These are phyloP conservation scores for Leccinum fibrillosum DNA, from an alignment of 768 basidiomycete species.

Conservation along the genomic window DNA sequence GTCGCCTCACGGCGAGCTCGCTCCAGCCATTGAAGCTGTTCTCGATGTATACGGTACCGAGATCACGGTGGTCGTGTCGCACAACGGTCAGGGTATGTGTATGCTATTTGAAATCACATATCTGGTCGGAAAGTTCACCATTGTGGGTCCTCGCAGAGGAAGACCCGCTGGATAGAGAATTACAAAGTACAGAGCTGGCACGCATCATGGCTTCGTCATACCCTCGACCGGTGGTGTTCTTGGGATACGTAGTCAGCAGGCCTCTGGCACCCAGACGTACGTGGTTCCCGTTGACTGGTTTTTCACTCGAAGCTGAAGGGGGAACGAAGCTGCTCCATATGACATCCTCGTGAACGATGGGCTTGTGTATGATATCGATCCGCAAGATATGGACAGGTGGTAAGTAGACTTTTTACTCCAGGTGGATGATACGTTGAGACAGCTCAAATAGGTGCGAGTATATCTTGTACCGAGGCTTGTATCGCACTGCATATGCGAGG, in stretches of 20 bases:
- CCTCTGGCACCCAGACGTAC: constrained; percentile 62
- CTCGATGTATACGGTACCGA: constrained; percentile 75
- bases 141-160: constrained; percentile 53
- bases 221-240: constrained; percentile 72
- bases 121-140: not conserved
- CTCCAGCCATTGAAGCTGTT: constrained; percentile 85
- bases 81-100: constrained; percentile 83
- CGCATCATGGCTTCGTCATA: constrained; percentile 70
- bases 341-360: constrained; percentile 77
- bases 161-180: constrained; percentile 81
- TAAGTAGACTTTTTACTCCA: constrained; percentile 24
- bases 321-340: constrained; percentile 63
- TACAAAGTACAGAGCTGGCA: constrained; percentile 79
- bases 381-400: constrained; percentile 71
- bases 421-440: not conserved
- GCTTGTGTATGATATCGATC: constrained; percentile 73
- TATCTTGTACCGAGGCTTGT: constrained; percentile 78
- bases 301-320: constrained; percentile 8
- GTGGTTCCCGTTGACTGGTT: constrained; percentile 24
- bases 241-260: constrained; percentile 77
- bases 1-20: constrained; percentile 82
- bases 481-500: constrained; percentile 79
- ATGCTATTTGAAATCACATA: not conserved
- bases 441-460: constrained; percentile 73
- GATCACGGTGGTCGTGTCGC: constrained; percentile 81